Evolutionary conservation across 148 eudicot genomes (phyloP).

Genomic region (Persicaria tinctoria): DNA sequence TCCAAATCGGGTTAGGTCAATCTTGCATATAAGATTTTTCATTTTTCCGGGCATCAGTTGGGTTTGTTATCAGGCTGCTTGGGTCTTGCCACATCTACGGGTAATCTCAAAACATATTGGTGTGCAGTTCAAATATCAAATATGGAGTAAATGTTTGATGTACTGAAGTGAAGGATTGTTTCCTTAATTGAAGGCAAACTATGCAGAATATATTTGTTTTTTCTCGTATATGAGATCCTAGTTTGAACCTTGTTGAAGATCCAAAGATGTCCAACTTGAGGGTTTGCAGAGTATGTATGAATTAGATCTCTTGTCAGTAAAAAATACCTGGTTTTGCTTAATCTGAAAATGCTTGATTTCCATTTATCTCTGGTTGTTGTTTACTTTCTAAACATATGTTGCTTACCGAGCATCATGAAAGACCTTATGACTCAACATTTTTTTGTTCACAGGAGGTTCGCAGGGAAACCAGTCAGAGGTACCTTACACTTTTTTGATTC

Average conservation of each 20-base stretch:
- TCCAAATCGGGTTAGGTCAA: too few species aligned
- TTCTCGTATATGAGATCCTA: background rate
- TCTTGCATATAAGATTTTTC: too few species aligned
- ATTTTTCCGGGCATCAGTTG: too few species aligned
- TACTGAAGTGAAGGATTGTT: background rate
- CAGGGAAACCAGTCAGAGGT: conserved; percentile 37
- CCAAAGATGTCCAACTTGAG: background rate
- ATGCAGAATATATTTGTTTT: background rate
- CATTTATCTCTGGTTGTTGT: background rate
- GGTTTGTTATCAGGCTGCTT: too few species aligned
- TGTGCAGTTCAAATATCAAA: background rate
- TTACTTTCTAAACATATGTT: background rate
- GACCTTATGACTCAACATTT: background rate
- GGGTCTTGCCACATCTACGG: background rate
- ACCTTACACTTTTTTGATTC: background rate
- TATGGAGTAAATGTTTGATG: background rate
- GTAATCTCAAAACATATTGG: background rate
- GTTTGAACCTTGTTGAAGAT: background rate
- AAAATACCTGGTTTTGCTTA: background rate
- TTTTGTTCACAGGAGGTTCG: conserved; percentile 29
- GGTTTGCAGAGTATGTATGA: background rate
- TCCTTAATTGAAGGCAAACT: background rate
- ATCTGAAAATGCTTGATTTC: background rate
- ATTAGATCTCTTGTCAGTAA: background rate
- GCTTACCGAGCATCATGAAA: background rate